Evolutionary conservation across 2,329 filamentous ascomycete species (phyloP), one percentile per base, ranked within the genome.

Genomic region (Arthrinium phaeospermum): DNA sequence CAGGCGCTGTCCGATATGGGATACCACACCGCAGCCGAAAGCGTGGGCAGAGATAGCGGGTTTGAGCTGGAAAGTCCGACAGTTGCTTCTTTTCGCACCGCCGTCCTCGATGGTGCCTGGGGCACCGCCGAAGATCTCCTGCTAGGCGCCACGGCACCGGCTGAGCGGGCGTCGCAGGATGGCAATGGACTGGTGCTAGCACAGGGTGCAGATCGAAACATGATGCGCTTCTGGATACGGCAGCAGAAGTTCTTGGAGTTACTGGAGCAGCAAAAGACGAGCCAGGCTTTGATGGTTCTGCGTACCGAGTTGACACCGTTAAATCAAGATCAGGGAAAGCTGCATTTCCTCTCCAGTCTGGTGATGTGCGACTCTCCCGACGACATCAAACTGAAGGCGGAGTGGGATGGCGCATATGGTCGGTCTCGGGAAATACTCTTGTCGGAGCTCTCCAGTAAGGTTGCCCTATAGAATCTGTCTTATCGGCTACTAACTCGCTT

Each of bases 211-310:
- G 92, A 98, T 77, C 88, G 89, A 72, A 91, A 92, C 76, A 87
- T 92, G 70, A 96, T 99, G 93, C 89, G 92, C 67, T 98, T 98
- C 81, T 92, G 91, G 86, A 86, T 99, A 78, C 90, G 96, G 75
- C 93, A 97, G 80, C 96, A 99, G 81, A 98, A 98, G 81, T 99
- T 96, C 78, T 86, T 99, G 44, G 96, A 99, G 83, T 85, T 98
- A 12, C 85, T 99, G 61, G 95, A 98, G 81, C 86, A 87, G 77
- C 87, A 91, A 76, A 91, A 98, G 77, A 89, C 94, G 12, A 88
- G 88, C 19, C 87, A 88, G 70, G 96, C 96, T 10, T 86, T 99
- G 72, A 87, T 88, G 78, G 94, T 98, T n/a, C 87, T 99, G 67
- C 91, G 96, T 27, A 91, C 91, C 74, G 96, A 99, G 84, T 85